Evolutionary conservation across 352 stramenopile species (phyloP).

Genomic region (Phytophthora podocarpi): DNA sequence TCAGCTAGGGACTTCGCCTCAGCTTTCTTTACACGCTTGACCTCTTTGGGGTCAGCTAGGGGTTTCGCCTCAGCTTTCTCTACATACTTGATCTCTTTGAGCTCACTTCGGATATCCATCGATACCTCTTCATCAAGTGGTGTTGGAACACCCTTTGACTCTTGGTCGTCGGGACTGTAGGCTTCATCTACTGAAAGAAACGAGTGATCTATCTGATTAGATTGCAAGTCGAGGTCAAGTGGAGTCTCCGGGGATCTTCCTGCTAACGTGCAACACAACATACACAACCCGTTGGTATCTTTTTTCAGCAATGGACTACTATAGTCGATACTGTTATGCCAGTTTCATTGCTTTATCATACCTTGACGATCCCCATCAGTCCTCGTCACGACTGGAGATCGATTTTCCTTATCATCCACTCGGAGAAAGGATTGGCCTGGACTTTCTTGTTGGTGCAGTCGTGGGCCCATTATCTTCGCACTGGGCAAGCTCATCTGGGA

Average conservation of each 20-base stretch:
- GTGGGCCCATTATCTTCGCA: background rate
- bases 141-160: slow-evolving; percentile 10
- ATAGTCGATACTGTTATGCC: background rate
- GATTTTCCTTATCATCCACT: background rate
- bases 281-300: background rate
- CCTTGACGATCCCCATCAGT: background rate
- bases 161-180: slow-evolving; percentile 15
- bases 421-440: slow-evolving; percentile 1
- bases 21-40: background rate
- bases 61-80: slow-evolving; percentile 11
- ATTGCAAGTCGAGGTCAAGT: background rate
- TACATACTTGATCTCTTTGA: background rate
- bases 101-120: slow-evolving; percentile 3
- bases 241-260: slow-evolving; percentile 3
- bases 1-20: slow-evolving; percentile 4
- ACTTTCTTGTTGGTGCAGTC: background rate
- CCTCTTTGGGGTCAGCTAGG: background rate
- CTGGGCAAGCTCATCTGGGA: background rate
- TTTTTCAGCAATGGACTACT: background rate
- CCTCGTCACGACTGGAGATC: background rate
- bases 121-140: slow-evolving; percentile 6
- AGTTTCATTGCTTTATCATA: slow-evolving; percentile 1
- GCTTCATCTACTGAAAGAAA: slow-evolving; percentile 11
- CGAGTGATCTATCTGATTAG: slow-evolving; percentile 4
- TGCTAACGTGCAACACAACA: slow-evolving; percentile 5